Conservation (phyloP, 148 eudicot species). For the Rhododendron williamsianum region DNA sequence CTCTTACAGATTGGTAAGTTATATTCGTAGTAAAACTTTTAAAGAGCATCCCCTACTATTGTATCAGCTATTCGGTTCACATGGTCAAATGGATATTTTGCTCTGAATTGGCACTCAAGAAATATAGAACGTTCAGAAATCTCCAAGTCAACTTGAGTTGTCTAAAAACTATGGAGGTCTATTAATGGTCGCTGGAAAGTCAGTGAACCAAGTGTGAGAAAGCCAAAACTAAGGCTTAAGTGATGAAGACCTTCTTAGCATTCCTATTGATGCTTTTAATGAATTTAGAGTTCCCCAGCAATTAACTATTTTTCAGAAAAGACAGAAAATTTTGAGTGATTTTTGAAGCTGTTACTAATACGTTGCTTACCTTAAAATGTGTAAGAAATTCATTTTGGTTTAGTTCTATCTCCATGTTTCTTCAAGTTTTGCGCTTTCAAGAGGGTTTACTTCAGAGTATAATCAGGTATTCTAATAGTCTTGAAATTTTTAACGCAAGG, state of each 20-base stretch:
- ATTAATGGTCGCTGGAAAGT: too few relatives aligned
- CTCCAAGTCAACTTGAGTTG: not conserved
- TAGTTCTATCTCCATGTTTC: not conserved
- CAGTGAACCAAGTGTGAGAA: too few relatives aligned
- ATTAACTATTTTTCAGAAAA: not conserved
- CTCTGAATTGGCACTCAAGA: not conserved
- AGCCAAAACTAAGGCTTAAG: not conserved
- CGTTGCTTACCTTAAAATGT: not conserved
- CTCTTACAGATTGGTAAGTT: slow-evolving; percentile 75
- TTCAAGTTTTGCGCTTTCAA: not conserved
- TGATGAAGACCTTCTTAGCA: not conserved
- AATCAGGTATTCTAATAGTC: not conserved
- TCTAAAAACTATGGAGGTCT: too few relatives aligned
- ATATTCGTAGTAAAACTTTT: not conserved
- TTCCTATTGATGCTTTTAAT: not conserved
- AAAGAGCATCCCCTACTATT: too few relatives aligned
- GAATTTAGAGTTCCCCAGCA: not conserved
- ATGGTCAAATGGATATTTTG: not conserved
- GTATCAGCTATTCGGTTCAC: not conserved
- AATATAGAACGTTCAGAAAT: not conserved
- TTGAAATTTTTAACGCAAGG: not conserved
- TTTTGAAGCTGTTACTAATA: not conserved
- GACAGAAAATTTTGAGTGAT: not conserved
- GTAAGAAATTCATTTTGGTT: not conserved
- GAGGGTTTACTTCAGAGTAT: not conserved